A percentile compares a stretch with the other conserved stretches of the same genome.
Conservation (phyloP, 148 eudicot species). For the Talinum fruticosum region DNA sequence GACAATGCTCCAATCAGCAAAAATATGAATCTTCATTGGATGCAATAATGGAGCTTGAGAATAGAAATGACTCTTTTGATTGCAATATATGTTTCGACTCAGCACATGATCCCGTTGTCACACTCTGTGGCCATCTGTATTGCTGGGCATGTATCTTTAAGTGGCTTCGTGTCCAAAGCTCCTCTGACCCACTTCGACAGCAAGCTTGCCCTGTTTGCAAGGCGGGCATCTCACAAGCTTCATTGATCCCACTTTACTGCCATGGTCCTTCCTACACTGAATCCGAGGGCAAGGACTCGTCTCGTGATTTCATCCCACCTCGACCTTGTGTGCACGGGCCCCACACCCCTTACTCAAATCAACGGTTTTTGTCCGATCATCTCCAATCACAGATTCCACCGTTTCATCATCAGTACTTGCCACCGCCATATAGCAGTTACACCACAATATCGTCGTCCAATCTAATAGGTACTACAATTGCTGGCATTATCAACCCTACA, state of each 20-base stretch:
- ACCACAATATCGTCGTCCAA: constrained; percentile 32
- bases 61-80: constrained; percentile 45
- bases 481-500: constrained; percentile 48
- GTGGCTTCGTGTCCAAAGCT: constrained; percentile 67
- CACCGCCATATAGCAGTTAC: constrained; percentile 30
- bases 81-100: constrained; percentile 89
- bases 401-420: constrained; percentile 29
- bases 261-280: constrained; percentile 46
- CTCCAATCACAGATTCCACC: constrained; percentile 34
- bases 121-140: constrained; percentile 86
- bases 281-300: constrained; percentile 32
- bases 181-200: constrained; percentile 38
- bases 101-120: constrained; percentile 82
- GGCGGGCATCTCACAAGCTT: constrained; percentile 52
- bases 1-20: constrained; percentile 30
- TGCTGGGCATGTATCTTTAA: constrained; percentile 90
- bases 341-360: constrained; percentile 20
- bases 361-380: constrained; percentile 28
- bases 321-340: constrained; percentile 50
- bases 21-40: constrained; percentile 30
- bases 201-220: constrained; percentile 85
- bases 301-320: constrained; percentile 41
- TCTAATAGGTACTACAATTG: constrained; percentile 36
- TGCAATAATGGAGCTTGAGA: constrained; percentile 32
- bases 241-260: constrained; percentile 71